Percentiles rank a stretch among this genome's conserved stretches.
Evolutionary conservation across 306 rosid species (phyloP).

Genomic region (Dryas alaskensis): DNA sequence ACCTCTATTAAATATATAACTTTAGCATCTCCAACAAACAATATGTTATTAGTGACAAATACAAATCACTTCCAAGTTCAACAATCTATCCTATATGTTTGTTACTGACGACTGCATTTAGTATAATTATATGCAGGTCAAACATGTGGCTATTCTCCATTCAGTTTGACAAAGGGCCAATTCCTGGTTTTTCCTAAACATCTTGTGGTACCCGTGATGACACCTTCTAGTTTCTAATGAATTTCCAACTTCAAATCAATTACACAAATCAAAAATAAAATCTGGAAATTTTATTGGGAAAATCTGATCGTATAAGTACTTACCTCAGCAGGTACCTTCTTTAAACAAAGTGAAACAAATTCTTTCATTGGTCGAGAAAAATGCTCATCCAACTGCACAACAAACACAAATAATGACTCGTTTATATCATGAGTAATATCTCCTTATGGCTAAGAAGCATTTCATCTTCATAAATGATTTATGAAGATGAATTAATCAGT

Average conservation of each 20-base stretch:
- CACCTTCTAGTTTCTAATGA: not conserved
- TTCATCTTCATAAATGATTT: conserved; percentile 17
- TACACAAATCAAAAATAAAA: not conserved
- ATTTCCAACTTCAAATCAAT: not conserved
- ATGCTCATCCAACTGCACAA: conserved; percentile 93
- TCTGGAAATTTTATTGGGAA: not conserved
- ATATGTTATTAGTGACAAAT: too few species aligned
- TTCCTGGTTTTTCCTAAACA: not conserved
- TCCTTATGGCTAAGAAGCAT: conserved; percentile 12
- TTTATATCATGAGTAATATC: conserved; percentile 14
- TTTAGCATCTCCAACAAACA: too few species aligned
- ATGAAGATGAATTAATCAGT: not conserved
- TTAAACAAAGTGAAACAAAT: conserved; percentile 84
- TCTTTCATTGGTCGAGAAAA: conserved; percentile 96
- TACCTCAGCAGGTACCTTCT: conserved; percentile 96
- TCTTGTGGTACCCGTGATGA: not conserved
- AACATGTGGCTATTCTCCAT: not conserved
- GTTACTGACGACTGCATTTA: not conserved
- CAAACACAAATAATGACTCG: conserved; percentile 28
- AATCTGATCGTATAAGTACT: conserved; percentile 26
- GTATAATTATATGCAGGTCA: not conserved
- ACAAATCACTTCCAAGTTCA: not conserved
- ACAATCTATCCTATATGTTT: not conserved
- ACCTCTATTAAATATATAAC: not conserved
- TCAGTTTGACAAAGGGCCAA: not conserved